Percentiles rank a stretch among this genome's conserved stretches.
These are phyloP conservation scores for Calendula officinalis DNA, from an alignment of 129 eudicot genomes.

Conservation along the genomic window DNA sequence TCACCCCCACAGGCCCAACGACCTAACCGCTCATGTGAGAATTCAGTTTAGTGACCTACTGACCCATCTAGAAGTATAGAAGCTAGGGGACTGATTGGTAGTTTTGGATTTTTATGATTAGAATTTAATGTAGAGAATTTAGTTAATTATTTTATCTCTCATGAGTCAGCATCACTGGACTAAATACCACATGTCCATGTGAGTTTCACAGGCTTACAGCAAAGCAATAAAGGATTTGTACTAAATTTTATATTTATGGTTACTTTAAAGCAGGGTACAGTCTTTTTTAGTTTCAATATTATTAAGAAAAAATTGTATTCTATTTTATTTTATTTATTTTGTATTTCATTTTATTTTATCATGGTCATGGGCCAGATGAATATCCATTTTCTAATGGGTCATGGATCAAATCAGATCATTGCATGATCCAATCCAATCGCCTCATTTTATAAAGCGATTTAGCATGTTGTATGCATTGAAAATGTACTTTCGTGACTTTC, in stretches of 20 bases:
- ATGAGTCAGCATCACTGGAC: slow-evolving; percentile 23
- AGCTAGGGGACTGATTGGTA: too few species aligned
- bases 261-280: not conserved
- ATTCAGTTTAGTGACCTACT: too few species aligned
- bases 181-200: slow-evolving; percentile 52
- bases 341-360: too few species aligned
- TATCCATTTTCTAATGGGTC: too few species aligned
- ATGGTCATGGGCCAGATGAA: too few species aligned
- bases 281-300: not conserved
- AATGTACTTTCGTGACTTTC: too few species aligned
- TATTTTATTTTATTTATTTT: too few species aligned
- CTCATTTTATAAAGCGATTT: not conserved
- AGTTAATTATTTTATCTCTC: slow-evolving; percentile 6
- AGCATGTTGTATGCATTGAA: not conserved
- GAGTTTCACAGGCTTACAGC: slow-evolving; percentile 37
- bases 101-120: slow-evolving; percentile 19
- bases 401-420: too few species aligned
- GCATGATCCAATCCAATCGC: too few species aligned
- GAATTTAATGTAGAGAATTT: slow-evolving; percentile 32
- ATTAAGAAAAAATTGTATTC: too few species aligned
- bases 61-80: too few species aligned
- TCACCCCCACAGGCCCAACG: slow-evolving; percentile 27
- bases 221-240: slow-evolving; percentile 13
- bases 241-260: not conserved
- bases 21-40: too few species aligned